These are phyloP conservation scores for Furcasterigmium sp. DNA, from an alignment of 2,329 filamentous ascomycete species.

Conservation along the genomic window DNA sequence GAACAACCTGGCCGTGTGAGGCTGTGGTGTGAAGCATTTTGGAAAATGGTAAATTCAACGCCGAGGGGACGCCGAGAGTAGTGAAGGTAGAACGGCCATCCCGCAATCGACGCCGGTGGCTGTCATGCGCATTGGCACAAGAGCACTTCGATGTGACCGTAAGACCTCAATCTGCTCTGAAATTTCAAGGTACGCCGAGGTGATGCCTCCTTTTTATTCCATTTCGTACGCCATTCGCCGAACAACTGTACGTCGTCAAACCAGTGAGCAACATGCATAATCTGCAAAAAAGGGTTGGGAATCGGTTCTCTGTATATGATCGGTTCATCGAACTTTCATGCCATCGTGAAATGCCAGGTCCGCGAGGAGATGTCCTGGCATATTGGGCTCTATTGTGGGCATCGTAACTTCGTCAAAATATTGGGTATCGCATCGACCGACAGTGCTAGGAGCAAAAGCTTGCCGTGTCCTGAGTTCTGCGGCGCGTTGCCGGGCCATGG, in stretches of 20 bases:
- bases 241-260: slow-evolving; percentile 4
- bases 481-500: too few relatives aligned
- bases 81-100: too few relatives aligned
- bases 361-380: background rate
- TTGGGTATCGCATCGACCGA: background rate
- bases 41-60: too few relatives aligned
- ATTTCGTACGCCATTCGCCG: slow-evolving; percentile 15
- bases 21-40: too few relatives aligned
- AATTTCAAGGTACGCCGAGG: slow-evolving; percentile 1
- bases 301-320: slow-evolving; percentile 1
- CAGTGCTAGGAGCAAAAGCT: slow-evolving; percentile 3
- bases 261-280: slow-evolving; percentile 5
- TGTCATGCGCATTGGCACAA: too few relatives aligned
- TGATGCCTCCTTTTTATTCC: slow-evolving; percentile 4
- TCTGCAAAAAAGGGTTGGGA: background rate
- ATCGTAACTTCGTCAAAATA: background rate
- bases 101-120: too few relatives aligned
- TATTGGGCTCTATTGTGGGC: slow-evolving; percentile 1
- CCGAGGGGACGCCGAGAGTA: too few relatives aligned
- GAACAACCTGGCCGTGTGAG: too few relatives aligned
- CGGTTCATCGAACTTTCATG: background rate
- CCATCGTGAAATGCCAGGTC: background rate
- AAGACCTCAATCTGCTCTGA: background rate
- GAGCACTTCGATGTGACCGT: too few relatives aligned
- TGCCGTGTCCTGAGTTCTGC: too few relatives aligned